These are phyloP conservation scores for Backusella tuberculispora DNA, from an alignment of 192 early-diverging fungal species.

Conservation along the genomic window DNA sequence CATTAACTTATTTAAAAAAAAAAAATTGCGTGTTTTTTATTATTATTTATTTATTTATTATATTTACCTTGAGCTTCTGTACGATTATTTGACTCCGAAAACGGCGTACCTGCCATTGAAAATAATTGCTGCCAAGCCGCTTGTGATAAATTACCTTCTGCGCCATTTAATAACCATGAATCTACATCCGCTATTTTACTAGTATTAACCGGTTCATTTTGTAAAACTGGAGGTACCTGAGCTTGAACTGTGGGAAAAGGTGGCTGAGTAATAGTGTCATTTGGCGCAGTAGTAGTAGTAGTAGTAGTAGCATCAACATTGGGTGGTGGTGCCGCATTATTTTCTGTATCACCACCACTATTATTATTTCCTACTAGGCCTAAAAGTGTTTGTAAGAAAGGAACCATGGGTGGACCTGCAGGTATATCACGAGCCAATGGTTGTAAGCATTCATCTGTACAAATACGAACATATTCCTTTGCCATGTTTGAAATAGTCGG, in stretches of 20 bases:
- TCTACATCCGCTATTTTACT: neutral
- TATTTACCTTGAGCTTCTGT: slow-evolving; percentile 13
- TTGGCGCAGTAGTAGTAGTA: neutral
- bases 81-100: slow-evolving; percentile 16
- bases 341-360: neutral
- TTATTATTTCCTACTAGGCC: neutral
- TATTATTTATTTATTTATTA: neutral
- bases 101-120: slow-evolving; percentile 10
- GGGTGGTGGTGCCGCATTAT: neutral
- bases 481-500: slow-evolving; percentile 15
- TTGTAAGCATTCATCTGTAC: slow-evolving; percentile 30
- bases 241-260: neutral
- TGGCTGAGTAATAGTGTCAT: slow-evolving; percentile 10
- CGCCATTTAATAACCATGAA: slow-evolving; percentile 12
- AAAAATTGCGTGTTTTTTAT: neutral
- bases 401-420: slow-evolving; percentile 21
- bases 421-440: slow-evolving; percentile 29
- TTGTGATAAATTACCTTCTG: slow-evolving; percentile 4
- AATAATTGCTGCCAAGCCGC: slow-evolving; percentile 26
- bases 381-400: slow-evolving; percentile 20
- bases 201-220: neutral
- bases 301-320: neutral
- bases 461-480: slow-evolving; percentile 27
- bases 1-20: neutral
- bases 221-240: neutral